Evolutionary conservation across 345 rosid species (phyloP), one percentile per base, ranked within the genome.

Genomic region (Euphorbia pulcherrima): DNA sequence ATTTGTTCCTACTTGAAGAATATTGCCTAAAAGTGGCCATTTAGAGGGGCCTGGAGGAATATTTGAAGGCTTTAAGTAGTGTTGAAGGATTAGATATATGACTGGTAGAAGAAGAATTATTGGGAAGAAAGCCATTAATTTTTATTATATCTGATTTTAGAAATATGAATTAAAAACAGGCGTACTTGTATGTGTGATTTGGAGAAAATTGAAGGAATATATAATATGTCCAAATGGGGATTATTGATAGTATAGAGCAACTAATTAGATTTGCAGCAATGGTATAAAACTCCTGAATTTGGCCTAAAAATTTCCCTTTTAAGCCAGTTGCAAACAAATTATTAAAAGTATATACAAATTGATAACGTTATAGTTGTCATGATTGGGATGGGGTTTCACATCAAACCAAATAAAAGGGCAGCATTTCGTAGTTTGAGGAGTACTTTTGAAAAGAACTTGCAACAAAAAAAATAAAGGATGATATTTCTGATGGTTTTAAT

Each of bases 41-140:
- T 71, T 56, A 68, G 17, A 60, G 39, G 83, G 78, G 21, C 83
- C 83, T 18, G 83, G 78, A 51, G 83, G 83, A 16, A 73, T 53
- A 11, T 40, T 33, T 30, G 51, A 39, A 30, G 65, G 30, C 53
- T 60, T 72, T 6, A 72, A 65, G 61, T 41, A 65, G 61, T 41
- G 72, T 21, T 68, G 72, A 9, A 61, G 62, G 52, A 75, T 48
- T 56, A 79, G 67, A 40, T 66, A 59, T 40, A 64, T 24, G 68
- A 62, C 58, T 27, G 68, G 53, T 16, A 73, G 66, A 68, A 75
- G 59, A 17, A 72, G 57, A 33, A 62, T 24, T 44, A 68, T 2
- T 8, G 74, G 68, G 28, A 28, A 62, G 63, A 72, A 73, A 53
- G 53, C 55, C 48, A 27, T n/a, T 33, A 23, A 54, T 55, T 60